phyloP scores from a whole-genome alignment of 2,329 filamentous ascomycete species.

The Cordyceps javanica region DNA sequence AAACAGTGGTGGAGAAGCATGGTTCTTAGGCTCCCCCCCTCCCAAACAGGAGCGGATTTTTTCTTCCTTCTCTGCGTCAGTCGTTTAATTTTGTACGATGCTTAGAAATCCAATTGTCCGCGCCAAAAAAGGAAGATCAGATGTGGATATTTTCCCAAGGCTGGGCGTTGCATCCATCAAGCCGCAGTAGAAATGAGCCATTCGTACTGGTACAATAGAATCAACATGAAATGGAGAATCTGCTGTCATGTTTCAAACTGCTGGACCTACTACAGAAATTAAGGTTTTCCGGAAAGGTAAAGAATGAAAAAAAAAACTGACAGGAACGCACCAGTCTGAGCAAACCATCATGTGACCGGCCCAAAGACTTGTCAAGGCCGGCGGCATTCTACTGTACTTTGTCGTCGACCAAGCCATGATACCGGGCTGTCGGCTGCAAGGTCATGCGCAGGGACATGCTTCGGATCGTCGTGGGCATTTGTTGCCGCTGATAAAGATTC shows the following conservation, averaged over 20 bases:
- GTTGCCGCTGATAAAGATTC: too few relatives aligned
- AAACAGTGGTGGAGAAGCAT: background rate
- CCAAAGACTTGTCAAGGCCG: background rate
- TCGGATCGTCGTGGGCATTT: constrained; percentile 2
- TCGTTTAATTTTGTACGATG: constrained; percentile 8
- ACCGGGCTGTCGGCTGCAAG: background rate
- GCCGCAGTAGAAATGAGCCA: background rate
- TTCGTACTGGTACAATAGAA: too few relatives aligned
- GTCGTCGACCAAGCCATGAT: background rate
- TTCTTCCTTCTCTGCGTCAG: background rate
- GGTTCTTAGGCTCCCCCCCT: background rate
- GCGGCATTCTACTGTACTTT: too few relatives aligned
- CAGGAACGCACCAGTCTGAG: too few relatives aligned
- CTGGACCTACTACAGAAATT: background rate
- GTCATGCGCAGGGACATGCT: background rate
- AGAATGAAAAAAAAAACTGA: background rate
- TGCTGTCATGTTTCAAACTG: background rate
- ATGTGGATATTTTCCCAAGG: background rate
- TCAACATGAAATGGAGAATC: too few relatives aligned
- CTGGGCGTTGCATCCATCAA: background rate
- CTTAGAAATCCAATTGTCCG: constrained; percentile 14
- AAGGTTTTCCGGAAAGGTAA: background rate
- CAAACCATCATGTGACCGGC: constrained; percentile 6
- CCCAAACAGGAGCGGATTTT: background rate
- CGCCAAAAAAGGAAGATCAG: background rate